These are phyloP conservation scores for Porodaedalea pini DNA, from an alignment of 1,284 basidiomycete species.

Conservation along the genomic window DNA sequence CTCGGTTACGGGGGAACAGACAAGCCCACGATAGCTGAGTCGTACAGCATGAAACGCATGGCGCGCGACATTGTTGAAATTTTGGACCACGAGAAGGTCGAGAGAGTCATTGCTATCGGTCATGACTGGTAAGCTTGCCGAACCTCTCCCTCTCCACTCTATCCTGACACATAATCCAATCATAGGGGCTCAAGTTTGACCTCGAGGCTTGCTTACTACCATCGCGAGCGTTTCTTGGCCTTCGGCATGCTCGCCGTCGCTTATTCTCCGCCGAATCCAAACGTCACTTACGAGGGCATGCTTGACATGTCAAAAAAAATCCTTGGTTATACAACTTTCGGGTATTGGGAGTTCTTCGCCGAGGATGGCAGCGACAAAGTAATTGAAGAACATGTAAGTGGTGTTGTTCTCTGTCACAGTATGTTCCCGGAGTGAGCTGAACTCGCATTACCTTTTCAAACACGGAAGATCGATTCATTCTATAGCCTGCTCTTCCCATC, in stretches of 20 bases:
- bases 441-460: too few species aligned
- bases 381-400: constrained; percentile 29
- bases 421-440: too few species aligned
- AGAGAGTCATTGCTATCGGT: constrained; percentile 38
- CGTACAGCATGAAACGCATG: constrained; percentile 17
- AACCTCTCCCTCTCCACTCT: constrained; percentile 1
- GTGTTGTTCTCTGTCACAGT: background rate
- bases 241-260: constrained; percentile 25
- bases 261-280: constrained; percentile 19
- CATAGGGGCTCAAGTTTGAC: constrained; percentile 26
- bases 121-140: constrained; percentile 53
- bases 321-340: constrained; percentile 29
- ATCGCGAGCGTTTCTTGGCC: constrained; percentile 23
- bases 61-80: constrained; percentile 27
- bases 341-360: constrained; percentile 34
- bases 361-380: constrained; percentile 30
- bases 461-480: constrained; percentile 28
- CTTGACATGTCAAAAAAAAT: background rate
- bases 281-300: constrained; percentile 7
- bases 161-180: too few species aligned
- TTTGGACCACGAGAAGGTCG: constrained; percentile 27
- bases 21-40: constrained; percentile 20
- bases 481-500: constrained; percentile 30
- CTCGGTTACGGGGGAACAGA: constrained; percentile 27
- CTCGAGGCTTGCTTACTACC: constrained; percentile 16